Percentiles rank a stretch among this genome's conserved stretches.
Evolutionary conservation across 805 yeast genomes (phyloP).

Genomic region (Candida nanaspora): DNA sequence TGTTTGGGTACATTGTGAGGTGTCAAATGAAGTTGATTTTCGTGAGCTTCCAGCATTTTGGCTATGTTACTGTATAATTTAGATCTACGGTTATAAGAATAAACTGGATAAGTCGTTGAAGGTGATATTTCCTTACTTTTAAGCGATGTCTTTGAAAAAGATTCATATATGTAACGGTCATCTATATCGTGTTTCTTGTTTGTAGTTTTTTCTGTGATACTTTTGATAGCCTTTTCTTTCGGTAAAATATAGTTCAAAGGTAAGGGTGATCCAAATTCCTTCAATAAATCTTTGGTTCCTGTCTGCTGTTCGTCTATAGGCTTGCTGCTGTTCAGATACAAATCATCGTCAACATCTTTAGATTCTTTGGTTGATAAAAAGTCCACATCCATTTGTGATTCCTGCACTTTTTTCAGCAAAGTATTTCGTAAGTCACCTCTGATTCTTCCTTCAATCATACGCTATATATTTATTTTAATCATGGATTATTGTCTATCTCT

Average conservation of each 20-base stretch:
- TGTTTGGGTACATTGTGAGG: not conserved
- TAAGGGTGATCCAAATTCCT: too few relatives aligned
- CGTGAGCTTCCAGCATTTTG: not conserved
- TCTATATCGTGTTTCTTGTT: too few relatives aligned
- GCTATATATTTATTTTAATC: too few relatives aligned
- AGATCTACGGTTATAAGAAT: not conserved
- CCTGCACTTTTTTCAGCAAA: slow-evolving; percentile 1
- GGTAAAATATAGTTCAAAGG: not conserved
- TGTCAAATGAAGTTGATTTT: not conserved
- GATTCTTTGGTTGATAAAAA: not conserved
- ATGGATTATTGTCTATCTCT: too few relatives aligned
- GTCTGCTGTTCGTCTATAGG: too few relatives aligned
- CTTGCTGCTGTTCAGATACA: too few relatives aligned
- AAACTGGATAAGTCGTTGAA: too few relatives aligned
- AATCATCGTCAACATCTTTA: not conserved
- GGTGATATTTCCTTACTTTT: too few relatives aligned
- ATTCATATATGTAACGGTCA: too few relatives aligned
- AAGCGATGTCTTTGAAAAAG: too few relatives aligned
- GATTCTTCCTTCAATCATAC: not conserved
- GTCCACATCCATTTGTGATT: not conserved
- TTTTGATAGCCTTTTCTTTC: not conserved
- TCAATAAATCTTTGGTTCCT: too few relatives aligned
- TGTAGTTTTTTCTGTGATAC: not conserved
- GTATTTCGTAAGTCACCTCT: not conserved
- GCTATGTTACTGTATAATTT: not conserved